Base-by-base conservation (phyloP, 2,329 filamentous ascomycete species). In the Clonostachys byssicola region DNA sequence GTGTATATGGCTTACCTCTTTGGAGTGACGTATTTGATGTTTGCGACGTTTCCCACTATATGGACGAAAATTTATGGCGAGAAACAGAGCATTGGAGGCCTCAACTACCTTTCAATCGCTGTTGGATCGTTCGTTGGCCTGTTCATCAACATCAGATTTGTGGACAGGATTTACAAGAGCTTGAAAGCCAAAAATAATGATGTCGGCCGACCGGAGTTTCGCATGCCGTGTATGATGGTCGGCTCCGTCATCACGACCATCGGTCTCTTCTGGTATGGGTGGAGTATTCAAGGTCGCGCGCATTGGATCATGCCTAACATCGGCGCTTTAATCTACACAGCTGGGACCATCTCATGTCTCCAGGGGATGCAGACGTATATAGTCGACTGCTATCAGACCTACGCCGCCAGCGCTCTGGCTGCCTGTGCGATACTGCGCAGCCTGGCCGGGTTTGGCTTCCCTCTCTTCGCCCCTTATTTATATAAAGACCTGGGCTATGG, bases 231-330 rank as follows among this genome's bases (percentile, higher is more conserved):
- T 39, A 51, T 57, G 51, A 47, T 56, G 5, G 45, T 52, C 4
- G 55, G 54, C 3, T 52, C 56, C 4, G 20, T 58, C 3, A 46
- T 85, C 4, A 71, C 87, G 49, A 83, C 83, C 1, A 74, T 81
- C 14, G 83, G 84, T 0, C 65, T 86, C 12, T 85, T 88, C 67
- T 85, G 83, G 81, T 86, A 86, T 54, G 82, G 81, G 14, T 86
- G 83, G 80, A 80, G 80, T 1, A 76, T 74, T 1, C 75, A 52
- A 13, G 65, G 49, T 50, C 65, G 62, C 1, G 66, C 81, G 1
- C 82, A 75, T 46, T 88, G 84, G 83, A 81, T 86, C 42, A 76
- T 80, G 0, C 84, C 85, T 1, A 66, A 78, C 0, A 64, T 88
- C n/a, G 82, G 79, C 1, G 68, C 87, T 8, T 75, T 69, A 0